These are phyloP conservation scores for Sphaerostilbella broomeana DNA, from an alignment of 2,329 filamentous ascomycete species.

Conservation along the genomic window DNA sequence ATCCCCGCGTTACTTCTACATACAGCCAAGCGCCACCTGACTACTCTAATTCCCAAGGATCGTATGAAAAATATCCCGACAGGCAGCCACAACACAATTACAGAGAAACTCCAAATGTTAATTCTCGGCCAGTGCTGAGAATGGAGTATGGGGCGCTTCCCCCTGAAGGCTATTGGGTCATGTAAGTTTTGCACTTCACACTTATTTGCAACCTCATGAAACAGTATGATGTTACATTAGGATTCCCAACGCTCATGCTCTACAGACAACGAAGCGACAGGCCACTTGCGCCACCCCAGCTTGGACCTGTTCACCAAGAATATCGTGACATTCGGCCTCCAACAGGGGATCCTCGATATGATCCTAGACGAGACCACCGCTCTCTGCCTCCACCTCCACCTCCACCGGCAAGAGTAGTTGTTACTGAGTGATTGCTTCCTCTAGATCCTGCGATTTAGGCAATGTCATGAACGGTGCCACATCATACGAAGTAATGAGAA, in stretches of 20 bases:
- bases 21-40: not conserved
- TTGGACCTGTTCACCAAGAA: constrained; percentile 15
- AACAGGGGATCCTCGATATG: constrained; percentile 11
- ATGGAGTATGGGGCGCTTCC: constrained; percentile 10
- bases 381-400: not conserved
- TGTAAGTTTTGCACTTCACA: constrained; percentile 17
- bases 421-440: constrained; percentile 9
- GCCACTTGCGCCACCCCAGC: constrained; percentile 2
- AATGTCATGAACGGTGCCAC: too few species aligned
- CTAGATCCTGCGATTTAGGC: too few species aligned
- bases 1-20: constrained; percentile 7
- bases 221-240: too few species aligned
- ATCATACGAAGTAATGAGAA: too few species aligned
- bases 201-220: too few species aligned
- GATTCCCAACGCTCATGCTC: constrained; percentile 14
- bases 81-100: constrained; percentile 11
- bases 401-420: constrained; percentile 5
- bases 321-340: constrained; percentile 13
- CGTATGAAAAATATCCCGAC: constrained; percentile 8
- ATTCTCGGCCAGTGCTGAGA: constrained; percentile 14
- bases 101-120: constrained; percentile 10
- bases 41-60: constrained; percentile 3
- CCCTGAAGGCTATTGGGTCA: constrained; percentile 18
- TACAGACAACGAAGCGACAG: constrained; percentile 12
- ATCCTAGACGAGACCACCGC: constrained; percentile 15